Evolutionary conservation across 2,329 filamentous ascomycete genomes (phyloP).

Genomic region (Xylariaceae sp.): DNA sequence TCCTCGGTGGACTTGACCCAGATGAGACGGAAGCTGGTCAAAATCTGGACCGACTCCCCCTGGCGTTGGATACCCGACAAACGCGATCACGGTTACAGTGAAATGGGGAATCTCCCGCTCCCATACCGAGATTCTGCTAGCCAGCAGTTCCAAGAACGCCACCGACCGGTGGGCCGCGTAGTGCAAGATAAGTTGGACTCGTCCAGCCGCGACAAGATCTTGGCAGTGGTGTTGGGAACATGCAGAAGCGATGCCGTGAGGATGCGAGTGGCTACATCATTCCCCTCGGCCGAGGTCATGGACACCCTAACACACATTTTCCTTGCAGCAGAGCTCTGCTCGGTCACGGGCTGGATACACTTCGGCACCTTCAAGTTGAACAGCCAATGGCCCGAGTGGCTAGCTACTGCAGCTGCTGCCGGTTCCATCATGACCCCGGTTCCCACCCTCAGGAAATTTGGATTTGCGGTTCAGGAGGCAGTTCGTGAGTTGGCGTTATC

Average conservation of each 20-base stretch:
- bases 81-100: conserved; percentile 39
- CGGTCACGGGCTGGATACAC: conserved; percentile 57
- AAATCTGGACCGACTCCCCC: conserved; percentile 45
- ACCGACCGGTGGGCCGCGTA: conserved; percentile 35
- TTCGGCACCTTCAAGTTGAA: conserved; percentile 54
- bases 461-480: conserved; percentile 49
- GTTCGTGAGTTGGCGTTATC: conserved; percentile 34
- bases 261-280: conserved; percentile 52
- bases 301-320: conserved; percentile 59
- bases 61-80: conserved; percentile 46
- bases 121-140: conserved; percentile 35
- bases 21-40: conserved; percentile 43
- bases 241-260: conserved; percentile 46
- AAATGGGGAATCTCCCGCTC: conserved; percentile 42
- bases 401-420: conserved; percentile 54
- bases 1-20: conserved; percentile 37
- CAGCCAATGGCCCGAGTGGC: conserved; percentile 51
- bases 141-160: conserved; percentile 35
- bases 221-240: conserved; percentile 58
- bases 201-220: conserved; percentile 53
- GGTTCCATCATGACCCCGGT: conserved; percentile 56
- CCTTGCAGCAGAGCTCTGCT: conserved; percentile 49
- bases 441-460: conserved; percentile 54
- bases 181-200: conserved; percentile 40
- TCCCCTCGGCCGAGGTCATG: conserved; percentile 42